phyloP scores from a whole-genome alignment of 192 early-diverging fungal species.

The Backusella luteola region DNA sequence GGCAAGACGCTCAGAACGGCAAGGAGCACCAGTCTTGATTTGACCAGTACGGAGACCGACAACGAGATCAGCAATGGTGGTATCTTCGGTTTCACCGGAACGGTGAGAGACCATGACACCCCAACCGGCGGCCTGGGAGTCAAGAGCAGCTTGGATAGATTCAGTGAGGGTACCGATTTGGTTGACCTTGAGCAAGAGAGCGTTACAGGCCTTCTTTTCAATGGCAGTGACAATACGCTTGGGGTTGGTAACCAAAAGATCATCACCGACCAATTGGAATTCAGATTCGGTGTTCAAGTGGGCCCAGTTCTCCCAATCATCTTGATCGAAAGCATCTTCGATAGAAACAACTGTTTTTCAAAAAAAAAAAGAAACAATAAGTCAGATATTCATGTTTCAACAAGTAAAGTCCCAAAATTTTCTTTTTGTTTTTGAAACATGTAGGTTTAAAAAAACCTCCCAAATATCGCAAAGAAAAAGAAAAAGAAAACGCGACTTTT shows the following conservation, averaged over 20 bases:
- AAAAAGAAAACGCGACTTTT: conserved; percentile 38
- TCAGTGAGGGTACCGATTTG: conserved; percentile 98
- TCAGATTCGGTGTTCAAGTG: no score
- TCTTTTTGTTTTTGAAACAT: no score
- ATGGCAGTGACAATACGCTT: conserved; percentile 84
- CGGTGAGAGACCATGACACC: conserved; percentile 99
- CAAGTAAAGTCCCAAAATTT: no score
- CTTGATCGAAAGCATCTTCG: no score
- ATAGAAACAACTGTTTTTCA: no score
- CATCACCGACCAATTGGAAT: conserved; percentile 71
- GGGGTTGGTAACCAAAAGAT: conserved; percentile 98
- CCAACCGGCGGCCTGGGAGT: conserved; percentile 87
- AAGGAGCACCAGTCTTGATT: conserved; percentile 99
- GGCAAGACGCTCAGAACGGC: conserved; percentile 94
- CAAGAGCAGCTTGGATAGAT: conserved; percentile 81
- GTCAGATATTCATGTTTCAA: no score
- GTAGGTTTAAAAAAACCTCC: no score
- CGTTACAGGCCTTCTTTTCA: conserved; percentile 93
- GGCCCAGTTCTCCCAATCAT: no score
- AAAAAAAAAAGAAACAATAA: no score
- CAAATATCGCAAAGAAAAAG: conserved; percentile 37
- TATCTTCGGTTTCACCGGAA: conserved; percentile 98
- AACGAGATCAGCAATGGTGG: conserved; percentile 93
- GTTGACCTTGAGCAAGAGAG: conserved; percentile 96
- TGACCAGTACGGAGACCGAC: conserved; percentile 94